Base-by-base conservation (phyloP, 1,284 basidiomycete species). In the Anthracocystis walkeri region DNA sequence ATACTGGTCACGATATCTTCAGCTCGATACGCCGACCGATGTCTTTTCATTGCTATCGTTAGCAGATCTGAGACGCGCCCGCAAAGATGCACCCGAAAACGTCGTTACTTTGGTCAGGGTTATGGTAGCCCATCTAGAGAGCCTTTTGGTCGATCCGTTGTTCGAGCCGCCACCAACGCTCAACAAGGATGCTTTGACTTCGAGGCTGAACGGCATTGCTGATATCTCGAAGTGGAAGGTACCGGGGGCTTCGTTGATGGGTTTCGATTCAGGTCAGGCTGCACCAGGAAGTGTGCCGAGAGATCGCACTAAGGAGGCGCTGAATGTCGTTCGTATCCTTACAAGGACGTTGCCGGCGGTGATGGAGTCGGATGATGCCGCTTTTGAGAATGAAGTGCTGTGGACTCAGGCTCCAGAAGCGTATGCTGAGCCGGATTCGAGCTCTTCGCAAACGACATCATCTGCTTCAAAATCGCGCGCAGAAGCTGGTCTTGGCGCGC, bases 261-360 rank as follows among this genome's bases (percentile, higher is more conserved):
- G 42, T 16, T 38, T 59, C 7, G 65, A 66, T 2, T 49, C 48
- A 14, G 18, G 21, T 7, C 57, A 49, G 25, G 20, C 33, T 31
- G 38, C 63, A 8, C 7, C 56, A 18, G 51, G 51, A 0, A 4
- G 31, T 12, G 62, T 62, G 3, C 49, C 58, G 16, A 70, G 82
- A 11, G 75, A 84, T 45, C 55, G 82, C 3, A 49, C 57, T 1
- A 77, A 63, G 42, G 82, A 84, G 58, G 81, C 74, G 6, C 70
- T 84, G 33, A 84, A 84, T 45, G 82, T 80, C 59, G 54, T 75
- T 48, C 58, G 83, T 5, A 77, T 84, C 23, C 67, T 84, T 7
- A 78, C 81, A 7, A 67, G 83, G 8, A 62, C 81, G 1, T 31
- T 84, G 20, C 82, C 83, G 1, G 70, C 80, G 5, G 54, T 84